Evolutionary conservation across 2,329 filamentous ascomycete genomes (phyloP), one percentile per base, ranked within the genome.

Genomic region (Diaporthe ampelina): DNA sequence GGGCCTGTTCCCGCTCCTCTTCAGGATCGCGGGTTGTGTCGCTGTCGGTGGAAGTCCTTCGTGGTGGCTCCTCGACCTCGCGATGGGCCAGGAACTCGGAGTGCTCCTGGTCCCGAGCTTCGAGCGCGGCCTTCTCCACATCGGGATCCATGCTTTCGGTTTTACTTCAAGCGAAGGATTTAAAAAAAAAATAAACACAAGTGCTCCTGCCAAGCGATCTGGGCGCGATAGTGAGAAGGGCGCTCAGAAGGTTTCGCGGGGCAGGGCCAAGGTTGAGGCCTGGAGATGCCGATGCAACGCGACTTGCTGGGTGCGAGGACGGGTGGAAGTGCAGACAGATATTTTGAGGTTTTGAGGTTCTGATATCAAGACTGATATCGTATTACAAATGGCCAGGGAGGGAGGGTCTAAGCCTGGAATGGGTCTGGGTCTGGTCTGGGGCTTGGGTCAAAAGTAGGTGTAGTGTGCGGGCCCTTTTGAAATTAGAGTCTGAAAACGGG

Each of bases 1-100:
- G 82, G 7, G 82, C 84, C 69, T 83, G 80, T 73, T 87, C 84
- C 37, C 81, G 80, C 76, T 83, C 79, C 59, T 86, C 81, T 75
- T 86, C 85, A 21, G 79, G 76, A 73, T 81, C 79, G 24, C 79
- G 79, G 3, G 80, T 79, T 15, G 68, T 79, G 2, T 67, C 54
- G 52, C 35, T 69, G 10, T 77, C 76, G 19, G 75, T 74, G 4
- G 78, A 77, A 6, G 76, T 57, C 37, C 67, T 70, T n/a, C 70
- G 70, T 17, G 76, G 76, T 10, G 72, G 70, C 11, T 54, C 56
- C 70, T 78, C 78, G 37, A 77, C 50, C 54, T 79, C 78, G 43
- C 76, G 72, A 24, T 69, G 35, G 24, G 73, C 71, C 24, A 74
- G 61, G 26, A 52, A 40, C n/a, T 67, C 48, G 61, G 43, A 45